Evolutionary conservation across 768 basidiomycete genomes (phyloP), one percentile per base, ranked within the genome.

Genomic region (Termitomyces heimii): DNA sequence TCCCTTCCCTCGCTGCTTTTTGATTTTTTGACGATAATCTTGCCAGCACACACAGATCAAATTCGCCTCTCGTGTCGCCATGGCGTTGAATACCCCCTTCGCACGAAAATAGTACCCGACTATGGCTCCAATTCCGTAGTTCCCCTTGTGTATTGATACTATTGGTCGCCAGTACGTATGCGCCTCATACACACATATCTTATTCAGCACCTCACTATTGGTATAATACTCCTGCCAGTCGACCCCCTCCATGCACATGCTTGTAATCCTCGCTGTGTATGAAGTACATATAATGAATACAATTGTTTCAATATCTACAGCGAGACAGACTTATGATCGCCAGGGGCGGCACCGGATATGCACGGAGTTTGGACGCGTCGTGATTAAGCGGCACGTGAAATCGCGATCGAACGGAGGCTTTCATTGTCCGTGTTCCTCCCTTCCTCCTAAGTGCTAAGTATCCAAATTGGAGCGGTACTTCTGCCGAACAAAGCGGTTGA

Each of bases 81-180:
- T 55, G 59, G 62, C 61, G 50, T 55, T 42, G 55, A 60, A 65
- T 65, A 63, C 62, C 62, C 62, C 63, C 51, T 49, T 57, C 45
- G 31, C 26, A 28, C 59, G 55, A 58, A 58, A 59, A 31, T 34
- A 57, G 55, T 58, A 53, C 50, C 60, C 60, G 47, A 37, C 46
- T 29, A 18, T 46, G 28, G 43, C 22, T 14, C 28, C n/a, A 40
- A 4, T 28, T 26, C 43, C 20, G 53, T 53, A 24, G 43, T 34
- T 44, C n/a, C 14, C 28, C 13, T 55, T 58, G 54, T 62, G 62
- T 64, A 64, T 61, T 55, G 61, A 58, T 64, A 64, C 60, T 60
- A 59, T 60, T 62, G 61, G 61, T 59, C 56, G 49, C 31, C 20
- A 39, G 43, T 29, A 47, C 35, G 28, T 35, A 46, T 29, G 45